phyloP scores from a whole-genome alignment of 2,329 filamentous ascomycete genomes.

The Fusarium mexicanum region DNA sequence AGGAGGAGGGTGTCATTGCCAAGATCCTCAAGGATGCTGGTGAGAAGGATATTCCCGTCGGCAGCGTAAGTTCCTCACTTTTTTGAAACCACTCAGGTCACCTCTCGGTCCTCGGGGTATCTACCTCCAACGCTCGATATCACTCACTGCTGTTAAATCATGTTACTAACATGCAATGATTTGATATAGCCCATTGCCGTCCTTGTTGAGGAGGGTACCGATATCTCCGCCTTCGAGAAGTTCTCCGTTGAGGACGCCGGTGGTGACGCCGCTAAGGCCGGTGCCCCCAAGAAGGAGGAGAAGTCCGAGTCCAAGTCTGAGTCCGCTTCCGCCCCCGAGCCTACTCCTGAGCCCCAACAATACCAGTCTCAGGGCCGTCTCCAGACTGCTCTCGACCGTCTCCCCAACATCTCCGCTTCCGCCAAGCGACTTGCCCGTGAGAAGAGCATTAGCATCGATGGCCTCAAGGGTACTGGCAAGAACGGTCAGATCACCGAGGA shows the following conservation, averaged over 20 bases:
- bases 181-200: constrained; percentile 86
- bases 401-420: constrained; percentile 75
- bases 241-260: constrained; percentile 93
- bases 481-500: constrained; percentile 89
- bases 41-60: constrained; percentile 92
- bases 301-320: constrained; percentile 69
- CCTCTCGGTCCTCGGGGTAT: constrained; percentile 29
- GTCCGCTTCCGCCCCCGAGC: constrained; percentile 57
- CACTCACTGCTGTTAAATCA: not conserved
- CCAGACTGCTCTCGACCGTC: constrained; percentile 84
- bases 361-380: constrained; percentile 80
- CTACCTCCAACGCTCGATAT: constrained; percentile 12
- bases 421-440: constrained; percentile 87
- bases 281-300: constrained; percentile 73
- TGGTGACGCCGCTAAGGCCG: constrained; percentile 71
- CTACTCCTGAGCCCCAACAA: constrained; percentile 69
- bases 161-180: constrained; percentile 17
- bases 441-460: constrained; percentile 79
- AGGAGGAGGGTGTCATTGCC: constrained; percentile 95
- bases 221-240: constrained; percentile 86
- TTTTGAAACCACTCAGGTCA: constrained; percentile 15
- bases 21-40: constrained; percentile 94
- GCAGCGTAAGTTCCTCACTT: constrained; percentile 76
- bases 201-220: constrained; percentile 89
- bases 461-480: constrained; percentile 87